Evolutionary conservation across 2,329 filamentous ascomycete genomes (phyloP), one percentile per base, ranked within the genome.

Genomic region (Botrytis cinerea): DNA sequence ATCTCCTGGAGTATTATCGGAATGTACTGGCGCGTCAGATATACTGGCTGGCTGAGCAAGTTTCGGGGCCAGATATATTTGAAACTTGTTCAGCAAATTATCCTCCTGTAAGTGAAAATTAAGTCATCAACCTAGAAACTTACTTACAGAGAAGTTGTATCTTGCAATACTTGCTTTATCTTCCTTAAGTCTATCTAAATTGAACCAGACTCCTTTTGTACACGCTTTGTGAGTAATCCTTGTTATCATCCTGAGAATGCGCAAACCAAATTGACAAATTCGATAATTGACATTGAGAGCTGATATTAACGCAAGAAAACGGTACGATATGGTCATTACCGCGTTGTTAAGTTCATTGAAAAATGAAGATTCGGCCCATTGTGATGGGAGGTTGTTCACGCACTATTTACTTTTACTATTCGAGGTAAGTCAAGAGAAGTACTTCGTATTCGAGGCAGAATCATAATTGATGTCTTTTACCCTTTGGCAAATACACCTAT

Each of bases 391-490:
- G 38, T 86, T 89, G 73, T 82, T 88, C 43, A 86, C 87, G 2
- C 87, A 89, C 78, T 88, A 72, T 88, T 75, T 89, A 6, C 83
- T 89, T 12, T 83, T 89, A 46, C 80, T 89, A 32, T 89, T 89
- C 77, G 87, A 89, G 81, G 85, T 88, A 74, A 79, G 82, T 75
- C 68, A 61, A 61, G 20, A 74, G 46, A 38, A 12, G 45, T 20
- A 28, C 2, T 59, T 75, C 18, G 62, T 61, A 43, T 64, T 60
- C 70, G 18, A 43, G 64, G 69, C 4, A 46, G 28, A n/a, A 28
- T n/a, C 51, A 68, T 18, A 32, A 20, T 59, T 20, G 16, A 66
- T 54, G 7, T 68, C 8, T 22, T 9, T 38, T 32, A 18, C 10
- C 28, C 14, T 5, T 14, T 35, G 8, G 71, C 75, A 61, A 78